Conservation (phyloP, 2,329 filamentous ascomycete species). For the Aspergillus sp. region DNA sequence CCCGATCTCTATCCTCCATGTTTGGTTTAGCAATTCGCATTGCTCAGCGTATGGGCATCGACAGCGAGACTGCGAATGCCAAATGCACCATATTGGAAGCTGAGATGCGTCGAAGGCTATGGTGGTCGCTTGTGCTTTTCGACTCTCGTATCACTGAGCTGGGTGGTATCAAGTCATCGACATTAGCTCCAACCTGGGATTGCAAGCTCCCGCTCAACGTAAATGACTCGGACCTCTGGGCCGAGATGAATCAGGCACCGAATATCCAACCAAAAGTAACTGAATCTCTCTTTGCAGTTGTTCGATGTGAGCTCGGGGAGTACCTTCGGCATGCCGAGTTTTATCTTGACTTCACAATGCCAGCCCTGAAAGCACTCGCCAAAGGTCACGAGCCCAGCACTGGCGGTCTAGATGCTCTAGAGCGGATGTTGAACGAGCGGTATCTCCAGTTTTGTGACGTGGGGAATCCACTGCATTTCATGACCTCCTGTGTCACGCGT, state of each 20-base stretch:
- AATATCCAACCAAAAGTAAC: constrained; percentile 29
- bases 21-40: constrained; percentile 66
- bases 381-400: too few species aligned
- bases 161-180: constrained; percentile 47
- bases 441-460: constrained; percentile 44
- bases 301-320: constrained; percentile 43
- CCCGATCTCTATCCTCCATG: constrained; percentile 57
- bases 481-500: constrained; percentile 48
- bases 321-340: constrained; percentile 38
- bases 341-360: constrained; percentile 48
- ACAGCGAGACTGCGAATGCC: constrained; percentile 56
- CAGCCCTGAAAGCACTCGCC: constrained; percentile 33
- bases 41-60: constrained; percentile 66
- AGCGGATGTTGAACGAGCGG: constrained; percentile 44
- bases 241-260: constrained; percentile 38
- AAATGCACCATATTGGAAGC: constrained; percentile 54
- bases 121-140: constrained; percentile 69
- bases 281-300: constrained; percentile 44
- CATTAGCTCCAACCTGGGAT: constrained; percentile 44
- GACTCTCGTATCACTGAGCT: constrained; percentile 69
- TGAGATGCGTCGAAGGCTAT: constrained; percentile 68
- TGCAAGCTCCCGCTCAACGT: constrained; percentile 42
- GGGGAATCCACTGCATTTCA: constrained; percentile 46
- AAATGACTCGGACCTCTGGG: constrained; percentile 40
- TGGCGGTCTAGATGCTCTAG: constrained; percentile 34